Conservation (phyloP, 768 basidiomycete species). For the Stropharia rugosoannulata region DNA sequence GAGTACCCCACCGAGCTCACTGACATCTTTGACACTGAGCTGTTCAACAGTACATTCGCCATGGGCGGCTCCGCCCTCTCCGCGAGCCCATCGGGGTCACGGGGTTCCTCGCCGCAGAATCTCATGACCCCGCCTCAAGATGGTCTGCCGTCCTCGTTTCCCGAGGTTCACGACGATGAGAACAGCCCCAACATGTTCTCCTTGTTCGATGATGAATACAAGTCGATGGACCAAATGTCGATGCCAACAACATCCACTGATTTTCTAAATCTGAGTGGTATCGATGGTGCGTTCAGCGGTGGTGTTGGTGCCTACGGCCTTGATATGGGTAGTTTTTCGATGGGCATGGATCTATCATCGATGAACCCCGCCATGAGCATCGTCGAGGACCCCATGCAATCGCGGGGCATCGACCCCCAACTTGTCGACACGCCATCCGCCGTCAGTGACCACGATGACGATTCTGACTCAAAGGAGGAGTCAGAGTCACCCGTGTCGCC, state of each 20-base stretch:
- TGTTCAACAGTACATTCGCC: constrained; percentile 36
- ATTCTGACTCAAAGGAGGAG: constrained; percentile 33
- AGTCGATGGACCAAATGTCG: constrained; percentile 25
- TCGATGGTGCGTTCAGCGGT: constrained; percentile 16
- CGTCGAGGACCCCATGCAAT: constrained; percentile 17
- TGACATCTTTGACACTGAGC: constrained; percentile 69
- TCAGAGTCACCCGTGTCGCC: constrained; percentile 13
- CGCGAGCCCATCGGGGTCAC: constrained; percentile 38
- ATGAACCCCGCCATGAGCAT: constrained; percentile 14
- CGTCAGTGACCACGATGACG: constrained; percentile 36
- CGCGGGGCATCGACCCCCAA: constrained; percentile 66
- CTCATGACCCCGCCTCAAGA: constrained; percentile 49
- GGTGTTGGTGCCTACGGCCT: constrained; percentile 17
- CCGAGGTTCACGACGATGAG: constrained; percentile 33
- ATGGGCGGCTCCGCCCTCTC: constrained; percentile 25
- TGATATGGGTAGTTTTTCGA: constrained; percentile 25
- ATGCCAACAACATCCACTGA: constrained; percentile 18
- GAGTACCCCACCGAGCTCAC: constrained; percentile 40
- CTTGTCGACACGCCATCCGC: constrained; percentile 60
- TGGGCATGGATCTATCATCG: constrained; percentile 15
- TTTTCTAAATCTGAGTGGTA: constrained; percentile 22
- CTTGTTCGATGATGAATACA: constrained; percentile 47
- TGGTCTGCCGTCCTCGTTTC: constrained; percentile 30
- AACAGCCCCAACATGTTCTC: constrained; percentile 35
- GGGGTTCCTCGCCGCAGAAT: constrained; percentile 42